Base-by-base conservation (phyloP, 345 rosid species). In the Aquilaria sinensis region DNA sequence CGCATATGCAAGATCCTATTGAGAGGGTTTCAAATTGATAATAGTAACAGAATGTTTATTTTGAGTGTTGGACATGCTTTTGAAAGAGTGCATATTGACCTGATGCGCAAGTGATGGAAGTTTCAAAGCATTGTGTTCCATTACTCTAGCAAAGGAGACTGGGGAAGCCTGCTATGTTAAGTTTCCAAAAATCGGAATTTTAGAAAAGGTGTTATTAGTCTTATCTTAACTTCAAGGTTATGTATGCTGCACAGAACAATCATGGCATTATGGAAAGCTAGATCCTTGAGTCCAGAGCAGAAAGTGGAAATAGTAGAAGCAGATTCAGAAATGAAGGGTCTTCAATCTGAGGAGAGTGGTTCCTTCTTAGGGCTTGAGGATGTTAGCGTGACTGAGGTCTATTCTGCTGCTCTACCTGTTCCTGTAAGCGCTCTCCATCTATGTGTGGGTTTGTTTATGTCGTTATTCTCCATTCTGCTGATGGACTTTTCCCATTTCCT, bases 201-300 rank as follows among this genome's bases (percentile, higher is more conserved):
- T 9, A n/a, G 7, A 32, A 64, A 47, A 34, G 33, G 15, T n/a
- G 56, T 57, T 50, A 53, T 56, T 45, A 63, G 51, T 54, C 34
- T 16, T 15, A 12, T 33, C 30, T 56, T 57, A 15, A 63, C 53
- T 64, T 68, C 8, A 3, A 15, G 29, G 31, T 56, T 47, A 34
- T 73, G 13, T 10, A 2, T 69, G 41, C 56, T 68, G 66, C 63
- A 53, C 62, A 94, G 99, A 85, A 90, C 99, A 63, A 90, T 94
- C 75, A 90, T 88, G 95, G 99, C 97, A 66, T 78, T 94, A 43
- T 90, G 99, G 95, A 90, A 86, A 77, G 96, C 96, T 57, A 83
- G 91, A 73, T 82, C 96, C 34, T 80, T 90, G 91, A 88, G 78
- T 71, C 95, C 89, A 3, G 97, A 90, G 78, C 97, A 90, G 89